phyloP scores from a whole-genome alignment of 2,329 filamentous ascomycete genomes.

The Aspergillus proliferans region DNA sequence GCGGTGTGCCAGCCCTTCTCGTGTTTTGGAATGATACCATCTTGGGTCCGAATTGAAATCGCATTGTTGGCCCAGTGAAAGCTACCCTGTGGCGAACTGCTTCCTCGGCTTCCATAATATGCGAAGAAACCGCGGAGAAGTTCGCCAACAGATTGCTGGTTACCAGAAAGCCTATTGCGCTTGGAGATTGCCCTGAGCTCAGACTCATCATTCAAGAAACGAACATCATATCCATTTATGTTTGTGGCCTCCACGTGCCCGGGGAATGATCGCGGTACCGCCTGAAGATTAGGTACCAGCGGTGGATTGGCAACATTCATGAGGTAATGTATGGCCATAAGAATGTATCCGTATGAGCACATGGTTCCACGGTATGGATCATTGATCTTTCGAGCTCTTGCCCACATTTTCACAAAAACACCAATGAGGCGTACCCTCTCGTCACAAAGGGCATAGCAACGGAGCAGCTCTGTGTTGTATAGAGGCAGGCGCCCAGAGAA shows the following conservation, averaged over 20 bases:
- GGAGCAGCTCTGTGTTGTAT: conserved; percentile 75
- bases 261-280: conserved; percentile 30
- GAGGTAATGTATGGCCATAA: conserved; percentile 89
- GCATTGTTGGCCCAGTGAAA: conserved; percentile 81
- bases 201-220: conserved; percentile 70
- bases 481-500: conserved; percentile 74
- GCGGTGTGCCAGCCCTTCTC: conserved; percentile 84
- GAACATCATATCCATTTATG: conserved; percentile 63
- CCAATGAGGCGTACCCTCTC: conserved; percentile 70
- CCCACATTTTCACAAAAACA: conserved; percentile 86
- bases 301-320: conserved; percentile 75
- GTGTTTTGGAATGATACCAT: conserved; percentile 66
- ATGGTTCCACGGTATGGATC: conserved; percentile 79
- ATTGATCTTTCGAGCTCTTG: conserved; percentile 78
- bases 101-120: not conserved
- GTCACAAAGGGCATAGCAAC: conserved; percentile 77
- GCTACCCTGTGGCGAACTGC: conserved; percentile 24
- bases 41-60: conserved; percentile 65
- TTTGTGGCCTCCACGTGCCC: conserved; percentile 24
- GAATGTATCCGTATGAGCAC: conserved; percentile 82
- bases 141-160: conserved; percentile 62
- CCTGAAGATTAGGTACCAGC: conserved; percentile 69
- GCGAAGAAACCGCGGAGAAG: conserved; percentile 81
- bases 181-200: conserved; percentile 59
- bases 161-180: conserved; percentile 57